Evolutionary conservation across 192 early-diverging fungal species (phyloP).

Genomic region (Gigaspora rosea): DNA sequence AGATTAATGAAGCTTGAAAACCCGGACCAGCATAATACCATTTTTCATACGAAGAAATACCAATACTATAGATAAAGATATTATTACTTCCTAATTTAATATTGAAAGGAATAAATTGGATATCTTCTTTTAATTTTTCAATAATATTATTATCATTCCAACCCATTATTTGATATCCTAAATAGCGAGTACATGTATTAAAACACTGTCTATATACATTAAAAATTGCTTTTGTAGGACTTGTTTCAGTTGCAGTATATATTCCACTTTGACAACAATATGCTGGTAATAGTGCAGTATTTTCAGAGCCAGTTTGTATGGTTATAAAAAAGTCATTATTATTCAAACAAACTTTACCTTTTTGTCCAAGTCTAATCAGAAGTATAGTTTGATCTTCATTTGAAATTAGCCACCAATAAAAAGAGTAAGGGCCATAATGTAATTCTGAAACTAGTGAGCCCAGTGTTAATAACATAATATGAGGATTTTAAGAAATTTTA

Average conservation of each 20-base stretch:
- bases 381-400: too few relatives aligned
- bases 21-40: not conserved
- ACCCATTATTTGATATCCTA: not conserved
- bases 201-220: not conserved
- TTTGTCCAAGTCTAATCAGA: too few relatives aligned
- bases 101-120: too few relatives aligned
- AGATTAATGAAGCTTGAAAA: not conserved
- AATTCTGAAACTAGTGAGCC: not conserved
- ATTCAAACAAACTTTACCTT: too few relatives aligned
- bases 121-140: not conserved
- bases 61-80: not conserved
- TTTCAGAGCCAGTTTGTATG: not conserved
- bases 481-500: not conserved
- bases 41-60: not conserved
- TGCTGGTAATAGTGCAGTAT: not conserved
- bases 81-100: not conserved
- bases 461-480: not conserved
- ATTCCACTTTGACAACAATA: conserved; percentile 5
- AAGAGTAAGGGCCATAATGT: not conserved
- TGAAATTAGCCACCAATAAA: not conserved
- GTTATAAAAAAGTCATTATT: too few relatives aligned
- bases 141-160: conserved; percentile 4
- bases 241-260: not conserved
- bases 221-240: conserved; percentile 7
- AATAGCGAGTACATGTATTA: not conserved